phyloP scores from a whole-genome alignment of 169 alveolate species.

The Hepatocystis sp. region DNA sequence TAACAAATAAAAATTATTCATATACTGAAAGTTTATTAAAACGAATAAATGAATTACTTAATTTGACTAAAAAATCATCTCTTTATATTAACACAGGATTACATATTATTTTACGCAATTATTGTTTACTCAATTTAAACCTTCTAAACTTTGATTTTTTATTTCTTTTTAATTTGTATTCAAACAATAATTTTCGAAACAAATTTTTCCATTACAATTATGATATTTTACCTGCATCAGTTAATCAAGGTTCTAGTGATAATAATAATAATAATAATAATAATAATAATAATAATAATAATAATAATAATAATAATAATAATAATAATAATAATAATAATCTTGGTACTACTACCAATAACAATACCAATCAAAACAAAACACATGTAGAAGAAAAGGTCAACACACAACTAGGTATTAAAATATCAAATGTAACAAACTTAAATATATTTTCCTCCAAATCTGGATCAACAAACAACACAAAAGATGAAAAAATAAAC shows the following conservation, averaged over 20 bases:
- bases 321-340: not conserved
- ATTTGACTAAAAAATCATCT: constrained; percentile 14
- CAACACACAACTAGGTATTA: too few relatives aligned
- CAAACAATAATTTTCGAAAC: constrained; percentile 53
- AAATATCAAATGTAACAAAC: not conserved
- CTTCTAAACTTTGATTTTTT: constrained; percentile 46
- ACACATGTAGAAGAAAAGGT: too few relatives aligned
- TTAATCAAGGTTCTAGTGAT: not conserved
- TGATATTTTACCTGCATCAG: not conserved
- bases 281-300: not conserved
- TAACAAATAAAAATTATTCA: constrained; percentile 38
- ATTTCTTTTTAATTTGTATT: constrained; percentile 58
- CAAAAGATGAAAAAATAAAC: constrained; percentile 17
- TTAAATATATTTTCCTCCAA: constrained; percentile 11
- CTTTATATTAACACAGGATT: constrained; percentile 26
- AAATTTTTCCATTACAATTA: constrained; percentile 57
- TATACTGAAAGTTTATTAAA: constrained; percentile 29
- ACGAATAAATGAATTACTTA: constrained; percentile 36
- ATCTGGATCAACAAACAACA: constrained; percentile 1
- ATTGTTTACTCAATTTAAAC: constrained; percentile 39
- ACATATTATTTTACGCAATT: constrained; percentile 44
- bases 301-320: not conserved
- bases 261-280: not conserved
- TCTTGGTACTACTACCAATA: too few relatives aligned
- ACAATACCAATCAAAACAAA: too few relatives aligned